Conservation (phyloP, 208 protist species). For the Crithidia fasciculata region DNA sequence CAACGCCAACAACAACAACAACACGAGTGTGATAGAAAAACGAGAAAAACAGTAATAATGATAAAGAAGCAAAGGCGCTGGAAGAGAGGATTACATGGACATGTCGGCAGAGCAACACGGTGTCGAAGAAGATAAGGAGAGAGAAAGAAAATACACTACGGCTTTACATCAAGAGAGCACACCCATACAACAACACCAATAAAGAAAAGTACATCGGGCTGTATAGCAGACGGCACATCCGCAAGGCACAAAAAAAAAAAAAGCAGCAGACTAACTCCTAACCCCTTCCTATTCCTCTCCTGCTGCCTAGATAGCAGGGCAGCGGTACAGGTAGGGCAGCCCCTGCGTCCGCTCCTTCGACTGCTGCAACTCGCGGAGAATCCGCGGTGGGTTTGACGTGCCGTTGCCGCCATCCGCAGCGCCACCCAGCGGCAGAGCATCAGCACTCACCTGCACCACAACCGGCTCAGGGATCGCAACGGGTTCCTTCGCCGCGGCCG, state of each 20-base stretch:
- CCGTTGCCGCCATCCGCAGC: conserved; percentile 14
- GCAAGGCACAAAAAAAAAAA: background rate
- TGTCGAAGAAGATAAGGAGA: background rate
- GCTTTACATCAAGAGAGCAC: background rate
- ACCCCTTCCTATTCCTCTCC: too few species aligned
- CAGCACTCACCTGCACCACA: conserved; percentile 58
- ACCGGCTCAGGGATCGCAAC: conserved; percentile 39
- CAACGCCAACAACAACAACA: background rate
- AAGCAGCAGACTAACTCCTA: background rate
- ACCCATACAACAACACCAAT: background rate
- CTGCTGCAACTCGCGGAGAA: conserved; percentile 79
- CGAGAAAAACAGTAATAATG: conserved; percentile 17
- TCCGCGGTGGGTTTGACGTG: conserved; percentile 12
- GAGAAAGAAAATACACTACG: background rate
- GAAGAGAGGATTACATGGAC: background rate
- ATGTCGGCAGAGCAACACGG: background rate
- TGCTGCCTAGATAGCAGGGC: conserved; percentile 78
- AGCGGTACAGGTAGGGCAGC: conserved; percentile 92
- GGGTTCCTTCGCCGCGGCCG: conserved; percentile 20
- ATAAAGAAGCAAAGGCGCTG: conserved; percentile 5
- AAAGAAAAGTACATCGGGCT: background rate
- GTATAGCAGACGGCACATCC: too few species aligned
- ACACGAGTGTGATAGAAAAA: background rate
- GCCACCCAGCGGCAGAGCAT: conserved; percentile 26
- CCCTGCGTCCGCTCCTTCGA: conserved; percentile 89